Conservation (phyloP, 345 rosid genomes). For the Mercurialis annua region DNA sequence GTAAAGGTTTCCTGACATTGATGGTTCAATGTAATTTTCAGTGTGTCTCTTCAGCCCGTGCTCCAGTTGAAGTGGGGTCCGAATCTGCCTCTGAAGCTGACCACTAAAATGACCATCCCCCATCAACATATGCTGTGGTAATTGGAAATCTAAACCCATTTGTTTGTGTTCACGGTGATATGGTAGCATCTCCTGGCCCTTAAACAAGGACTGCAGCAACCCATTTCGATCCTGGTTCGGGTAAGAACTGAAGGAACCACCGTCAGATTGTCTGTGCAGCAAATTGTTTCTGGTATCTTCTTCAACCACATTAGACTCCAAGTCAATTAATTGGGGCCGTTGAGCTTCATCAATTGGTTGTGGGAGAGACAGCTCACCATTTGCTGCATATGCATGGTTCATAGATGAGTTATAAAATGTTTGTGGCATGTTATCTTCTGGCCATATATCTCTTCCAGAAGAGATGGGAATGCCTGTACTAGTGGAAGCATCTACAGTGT, state of each 20-base stretch:
- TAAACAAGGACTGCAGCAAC: constrained; percentile 77
- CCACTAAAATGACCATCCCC: constrained; percentile 47
- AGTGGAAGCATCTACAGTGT: constrained; percentile 35
- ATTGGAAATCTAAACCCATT: constrained; percentile 51
- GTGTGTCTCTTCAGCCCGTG: constrained; percentile 54
- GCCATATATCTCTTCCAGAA: constrained; percentile 51
- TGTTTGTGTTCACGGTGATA: constrained; percentile 54
- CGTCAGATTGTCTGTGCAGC: constrained; percentile 47
- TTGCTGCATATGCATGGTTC: constrained; percentile 42
- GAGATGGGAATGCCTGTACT: constrained; percentile 45
- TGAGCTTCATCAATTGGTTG: constrained; percentile 45
- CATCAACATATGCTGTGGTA: constrained; percentile 45
- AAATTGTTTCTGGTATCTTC: constrained; percentile 40
- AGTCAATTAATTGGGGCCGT: constrained; percentile 46
- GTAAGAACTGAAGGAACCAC: constrained; percentile 52
- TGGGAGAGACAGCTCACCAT: constrained; percentile 43
- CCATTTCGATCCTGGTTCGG: constrained; percentile 64
- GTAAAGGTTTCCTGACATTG: constrained; percentile 42
- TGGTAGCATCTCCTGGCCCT: constrained; percentile 49
- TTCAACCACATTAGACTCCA: constrained; percentile 48
- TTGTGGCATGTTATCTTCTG: constrained; percentile 41
- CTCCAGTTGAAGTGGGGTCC: constrained; percentile 41
- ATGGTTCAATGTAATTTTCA: constrained; percentile 55
- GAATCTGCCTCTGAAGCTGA: constrained; percentile 57
- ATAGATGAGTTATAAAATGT: constrained; percentile 42